Base-by-base conservation (phyloP, 179 eudicot species). In the Heliamphora pulchella region DNA sequence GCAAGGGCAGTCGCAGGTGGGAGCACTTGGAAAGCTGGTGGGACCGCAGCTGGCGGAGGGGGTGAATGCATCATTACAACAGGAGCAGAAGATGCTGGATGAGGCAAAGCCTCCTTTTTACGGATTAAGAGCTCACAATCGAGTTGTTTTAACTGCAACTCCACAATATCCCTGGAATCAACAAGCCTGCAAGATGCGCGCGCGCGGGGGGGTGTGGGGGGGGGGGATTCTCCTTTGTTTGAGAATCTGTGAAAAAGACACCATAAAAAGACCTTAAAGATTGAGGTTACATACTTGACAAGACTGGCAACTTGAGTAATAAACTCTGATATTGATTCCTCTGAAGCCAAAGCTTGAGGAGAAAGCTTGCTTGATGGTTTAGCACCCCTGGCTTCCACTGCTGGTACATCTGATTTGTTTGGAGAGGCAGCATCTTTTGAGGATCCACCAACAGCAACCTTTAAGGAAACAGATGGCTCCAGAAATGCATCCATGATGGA, bases 151-250 rank as follows among this genome's bases (percentile, higher is more conserved):
- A 94, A 79, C 84, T 96, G 83, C 80, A 96, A 85, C 89, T 96
- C 99, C 84, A 91, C 87, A 63, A 94, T 94, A 79, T 94, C 98
- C 80, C 91, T 90, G 55, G 98, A 96, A 83, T 96, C 99, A 67
- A 96, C 99, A 79, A 96, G 94, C 87, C 99, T 96, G 82, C n/a
- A n/a, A n/a, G n/a, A n/a, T n/a, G n/a, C n/a, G n/a, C n/a, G n/a
- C n/a, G n/a, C n/a, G n/a, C n/a, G n/a, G n/a, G n/a, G n/a, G n/a
- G n/a, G n/a, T n/a, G n/a, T n/a, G n/a, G n/a, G n/a, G n/a, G n/a
- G n/a, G n/a, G n/a, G n/a, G n/a, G n/a, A n/a, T 55, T 8, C 15
- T 55, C 14, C 61, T 55, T 55, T 55, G 61, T 8, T 44, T 68
- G n/a, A 61, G 57, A 9, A 22, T 48, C 73, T 10, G 17, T 46